A percentile compares a stretch with the other conserved stretches of the same genome.
phyloP scores from a whole-genome alignment of 2,329 filamentous ascomycete species.

The Chrysosporium queenslandicum region DNA sequence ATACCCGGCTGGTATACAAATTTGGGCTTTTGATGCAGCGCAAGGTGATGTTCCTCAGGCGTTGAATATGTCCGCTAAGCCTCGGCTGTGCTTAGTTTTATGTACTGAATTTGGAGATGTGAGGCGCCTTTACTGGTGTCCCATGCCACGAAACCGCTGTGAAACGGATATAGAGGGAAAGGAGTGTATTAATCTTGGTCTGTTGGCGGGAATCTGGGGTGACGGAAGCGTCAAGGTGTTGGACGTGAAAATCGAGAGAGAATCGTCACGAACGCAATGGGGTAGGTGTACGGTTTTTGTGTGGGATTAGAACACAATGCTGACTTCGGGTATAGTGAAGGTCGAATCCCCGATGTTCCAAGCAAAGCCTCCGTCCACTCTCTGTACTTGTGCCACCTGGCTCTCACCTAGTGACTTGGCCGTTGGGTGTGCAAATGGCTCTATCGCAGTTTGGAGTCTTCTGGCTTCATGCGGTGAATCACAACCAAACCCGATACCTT shows the following conservation, averaged over 20 bases:
- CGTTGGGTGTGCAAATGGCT: constrained; percentile 48
- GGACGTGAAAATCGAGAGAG: constrained; percentile 36
- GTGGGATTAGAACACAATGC: background rate
- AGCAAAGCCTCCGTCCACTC: constrained; percentile 39
- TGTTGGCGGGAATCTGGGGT: constrained; percentile 49
- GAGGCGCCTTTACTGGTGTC: constrained; percentile 49
- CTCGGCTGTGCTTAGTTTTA: constrained; percentile 42
- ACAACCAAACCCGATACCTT: constrained; percentile 23
- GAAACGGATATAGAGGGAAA: constrained; percentile 20
- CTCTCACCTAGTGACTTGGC: constrained; percentile 46
- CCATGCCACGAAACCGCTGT: constrained; percentile 31
- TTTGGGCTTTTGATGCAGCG: constrained; percentile 47
- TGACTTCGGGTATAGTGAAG: constrained; percentile 27
- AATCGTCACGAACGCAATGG: constrained; percentile 25
- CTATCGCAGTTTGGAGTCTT: constrained; percentile 45
- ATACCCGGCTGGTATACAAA: constrained; percentile 45
- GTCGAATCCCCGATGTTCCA: constrained; percentile 43
- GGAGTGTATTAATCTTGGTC: constrained; percentile 34
- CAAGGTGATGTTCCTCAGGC: constrained; percentile 26
- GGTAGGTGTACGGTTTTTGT: constrained; percentile 11
- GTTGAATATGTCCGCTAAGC: constrained; percentile 37
- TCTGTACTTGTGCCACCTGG: constrained; percentile 50
- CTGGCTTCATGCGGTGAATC: constrained; percentile 16
- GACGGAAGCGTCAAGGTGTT: constrained; percentile 49
- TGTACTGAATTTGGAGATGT: constrained; percentile 50